These are phyloP conservation scores for Blastobotrys chiropterorum DNA, from an alignment of 805 yeast genomes.

Conservation along the genomic window DNA sequence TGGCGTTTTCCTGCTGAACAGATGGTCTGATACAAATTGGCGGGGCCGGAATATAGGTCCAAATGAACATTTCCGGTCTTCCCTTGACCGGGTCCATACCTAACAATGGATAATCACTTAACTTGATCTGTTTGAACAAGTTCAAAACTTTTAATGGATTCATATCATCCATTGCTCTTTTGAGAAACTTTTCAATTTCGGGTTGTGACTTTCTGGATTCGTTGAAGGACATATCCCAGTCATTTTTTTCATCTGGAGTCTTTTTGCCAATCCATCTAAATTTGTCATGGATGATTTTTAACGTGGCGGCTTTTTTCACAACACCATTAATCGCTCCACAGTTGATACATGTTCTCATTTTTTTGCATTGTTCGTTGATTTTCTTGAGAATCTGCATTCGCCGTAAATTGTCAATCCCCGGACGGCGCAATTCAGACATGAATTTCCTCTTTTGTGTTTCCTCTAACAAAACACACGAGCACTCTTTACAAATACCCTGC, in stretches of 20 bases:
- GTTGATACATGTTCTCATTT: conserved; percentile 81
- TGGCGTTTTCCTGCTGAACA: conserved; percentile 86
- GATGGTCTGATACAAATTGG: conserved; percentile 99
- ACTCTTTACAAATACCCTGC: conserved; percentile 85
- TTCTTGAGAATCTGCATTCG: conserved; percentile 84
- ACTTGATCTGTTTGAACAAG: conserved; percentile 76
- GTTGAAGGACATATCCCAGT: conserved; percentile 84
- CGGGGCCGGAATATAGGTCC: conserved; percentile 98
- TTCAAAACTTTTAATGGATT: conserved; percentile 87
- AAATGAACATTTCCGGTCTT: conserved; percentile 90
- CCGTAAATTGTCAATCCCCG: conserved; percentile 82
- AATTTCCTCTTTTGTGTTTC: conserved; percentile 66
- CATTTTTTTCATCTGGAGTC: conserved; percentile 71
- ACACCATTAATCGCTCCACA: conserved; percentile 94
- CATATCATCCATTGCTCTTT: conserved; percentile 85
- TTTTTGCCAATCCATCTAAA: conserved; percentile 94
- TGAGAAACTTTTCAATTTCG: conserved; percentile 80
- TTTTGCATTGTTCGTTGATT: conserved; percentile 86
- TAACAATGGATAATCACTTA: conserved; percentile 84
- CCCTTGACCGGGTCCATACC: conserved; percentile 88
- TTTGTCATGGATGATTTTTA: conserved; percentile 92
- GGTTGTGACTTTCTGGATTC: conserved; percentile 70
- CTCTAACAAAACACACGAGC: conserved; percentile 71
- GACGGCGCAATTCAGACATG: conserved; percentile 73
- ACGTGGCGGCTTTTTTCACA: conserved; percentile 93